Evolutionary conservation across 2,329 filamentous ascomycete genomes (phyloP).

Genomic region (Chaetomium strumarium): DNA sequence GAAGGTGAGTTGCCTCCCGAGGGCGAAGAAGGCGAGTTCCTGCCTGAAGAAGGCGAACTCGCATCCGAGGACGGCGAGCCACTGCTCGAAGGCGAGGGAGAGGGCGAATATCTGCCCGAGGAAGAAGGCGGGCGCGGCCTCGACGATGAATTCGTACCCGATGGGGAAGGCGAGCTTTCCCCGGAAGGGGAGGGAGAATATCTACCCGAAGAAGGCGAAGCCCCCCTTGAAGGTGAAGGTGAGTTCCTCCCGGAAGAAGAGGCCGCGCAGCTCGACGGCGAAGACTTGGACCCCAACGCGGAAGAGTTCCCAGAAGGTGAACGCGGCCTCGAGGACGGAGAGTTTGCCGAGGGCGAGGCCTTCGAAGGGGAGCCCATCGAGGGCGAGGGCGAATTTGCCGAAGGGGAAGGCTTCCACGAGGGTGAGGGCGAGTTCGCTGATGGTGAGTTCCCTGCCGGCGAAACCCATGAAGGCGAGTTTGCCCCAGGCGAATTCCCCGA

Average conservation of each 20-base stretch:
- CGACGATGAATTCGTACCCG: not conserved
- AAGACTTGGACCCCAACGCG: no score
- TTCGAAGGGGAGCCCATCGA: not conserved
- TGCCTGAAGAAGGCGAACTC: not conserved
- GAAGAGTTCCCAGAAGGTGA: not conserved
- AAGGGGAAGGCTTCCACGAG: not conserved
- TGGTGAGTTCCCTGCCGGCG: slow-evolving; percentile 1
- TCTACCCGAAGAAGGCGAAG: not conserved
- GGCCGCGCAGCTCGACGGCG: not conserved
- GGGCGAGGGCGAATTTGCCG: not conserved
- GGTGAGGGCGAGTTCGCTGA: slow-evolving; percentile 1
- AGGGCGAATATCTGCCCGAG: no score
- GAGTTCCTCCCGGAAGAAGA: not conserved
- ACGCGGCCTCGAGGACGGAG: not conserved
- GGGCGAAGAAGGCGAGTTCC: slow-evolving; percentile 5
- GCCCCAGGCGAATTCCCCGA: slow-evolving; percentile 1
- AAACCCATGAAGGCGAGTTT: not conserved
- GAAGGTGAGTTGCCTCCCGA: not conserved
- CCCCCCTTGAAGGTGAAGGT: not conserved
- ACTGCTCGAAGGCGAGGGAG: not conserved
- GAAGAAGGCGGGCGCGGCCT: no score
- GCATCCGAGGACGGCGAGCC: not conserved
- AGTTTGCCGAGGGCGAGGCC: not conserved
- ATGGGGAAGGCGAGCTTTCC: not conserved
- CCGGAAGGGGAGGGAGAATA: not conserved